Percentiles rank a stretch among this genome's conserved stretches.
Conservation (phyloP, 805 yeast species). For the Starmerella ratchasimensis region DNA sequence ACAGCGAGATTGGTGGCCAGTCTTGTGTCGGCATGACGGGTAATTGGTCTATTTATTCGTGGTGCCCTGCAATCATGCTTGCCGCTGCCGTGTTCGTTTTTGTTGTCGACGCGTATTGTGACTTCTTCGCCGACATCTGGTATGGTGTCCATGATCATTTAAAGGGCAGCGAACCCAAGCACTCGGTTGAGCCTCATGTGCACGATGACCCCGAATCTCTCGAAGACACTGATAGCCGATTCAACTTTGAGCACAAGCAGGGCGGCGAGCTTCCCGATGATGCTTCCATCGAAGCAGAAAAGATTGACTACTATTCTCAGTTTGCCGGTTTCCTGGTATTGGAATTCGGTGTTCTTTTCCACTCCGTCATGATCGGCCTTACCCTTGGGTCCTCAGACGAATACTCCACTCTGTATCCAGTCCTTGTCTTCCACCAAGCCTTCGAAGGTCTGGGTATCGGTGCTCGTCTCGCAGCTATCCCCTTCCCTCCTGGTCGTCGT, state of each 20-base stretch:
- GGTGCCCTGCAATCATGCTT: slow-evolving; percentile 42
- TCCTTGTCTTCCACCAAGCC: slow-evolving; percentile 58
- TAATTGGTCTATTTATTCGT: slow-evolving; percentile 40
- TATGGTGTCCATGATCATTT: slow-evolving; percentile 17
- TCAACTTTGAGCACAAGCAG: not conserved
- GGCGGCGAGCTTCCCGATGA: not conserved
- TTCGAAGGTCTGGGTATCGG: slow-evolving; percentile 75
- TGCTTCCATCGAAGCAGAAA: slow-evolving; percentile 27
- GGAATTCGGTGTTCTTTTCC: slow-evolving; percentile 63
- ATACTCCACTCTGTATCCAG: slow-evolving; percentile 49
- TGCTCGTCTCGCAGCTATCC: slow-evolving; percentile 46
- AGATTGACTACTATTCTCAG: slow-evolving; percentile 23
- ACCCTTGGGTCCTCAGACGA: slow-evolving; percentile 52
- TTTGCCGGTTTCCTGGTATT: slow-evolving; percentile 39
- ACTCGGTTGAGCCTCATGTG: slow-evolving; percentile 4
- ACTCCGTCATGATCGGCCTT: slow-evolving; percentile 61
- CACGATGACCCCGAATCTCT: slow-evolving; percentile 7
- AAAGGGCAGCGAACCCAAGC: slow-evolving; percentile 11
- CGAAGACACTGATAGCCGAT: not conserved
- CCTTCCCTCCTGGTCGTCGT: slow-evolving; percentile 36
- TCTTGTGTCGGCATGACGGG: slow-evolving; percentile 34
- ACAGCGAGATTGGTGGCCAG: slow-evolving; percentile 24
- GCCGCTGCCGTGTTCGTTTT: slow-evolving; percentile 35
- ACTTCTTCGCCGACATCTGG: slow-evolving; percentile 28
- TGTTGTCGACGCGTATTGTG: slow-evolving; percentile 36